Conservation (phyloP, 495 filamentous ascomycete species). For the Xylaria telfairii region DNA sequence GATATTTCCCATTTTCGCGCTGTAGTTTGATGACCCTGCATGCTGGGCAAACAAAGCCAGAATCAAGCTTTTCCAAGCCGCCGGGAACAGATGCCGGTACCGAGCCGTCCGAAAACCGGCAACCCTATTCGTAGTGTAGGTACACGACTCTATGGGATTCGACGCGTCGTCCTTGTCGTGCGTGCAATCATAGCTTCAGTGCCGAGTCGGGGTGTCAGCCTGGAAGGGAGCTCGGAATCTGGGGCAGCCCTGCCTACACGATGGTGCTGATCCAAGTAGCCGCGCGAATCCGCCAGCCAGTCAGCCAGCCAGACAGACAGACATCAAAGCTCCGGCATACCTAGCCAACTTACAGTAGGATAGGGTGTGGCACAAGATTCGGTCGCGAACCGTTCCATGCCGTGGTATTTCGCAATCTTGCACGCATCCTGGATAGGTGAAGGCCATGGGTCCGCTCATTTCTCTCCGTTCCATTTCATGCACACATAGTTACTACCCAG, state of each 20-base stretch:
- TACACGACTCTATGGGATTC: neutral
- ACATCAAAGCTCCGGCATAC: too few species aligned
- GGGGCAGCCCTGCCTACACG: neutral
- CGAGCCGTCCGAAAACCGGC: constrained; percentile 11
- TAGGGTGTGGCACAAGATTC: neutral
- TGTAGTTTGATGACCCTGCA: neutral
- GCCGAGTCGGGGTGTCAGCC: neutral
- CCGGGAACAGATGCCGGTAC: constrained; percentile 17
- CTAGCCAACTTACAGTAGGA: too few species aligned
- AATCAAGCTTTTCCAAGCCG: constrained; percentile 25
- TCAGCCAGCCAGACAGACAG: neutral
- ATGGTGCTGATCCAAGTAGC: neutral
- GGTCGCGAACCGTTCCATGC: constrained; percentile 1
- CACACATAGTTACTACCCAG: constrained; percentile 4
- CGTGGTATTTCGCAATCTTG: constrained; percentile 11
- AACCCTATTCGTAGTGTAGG: neutral
- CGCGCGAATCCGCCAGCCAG: neutral
- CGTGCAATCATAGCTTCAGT: neutral
- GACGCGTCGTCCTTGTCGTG: neutral
- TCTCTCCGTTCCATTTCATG: constrained; percentile 10
- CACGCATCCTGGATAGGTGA: constrained; percentile 4
- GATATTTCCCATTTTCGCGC: neutral
- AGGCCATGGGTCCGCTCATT: constrained; percentile 11
- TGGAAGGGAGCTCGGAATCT: neutral
- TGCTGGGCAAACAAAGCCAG: neutral